Conservation (phyloP, 345 rosid species). For the Euphorbia lathyris region DNA sequence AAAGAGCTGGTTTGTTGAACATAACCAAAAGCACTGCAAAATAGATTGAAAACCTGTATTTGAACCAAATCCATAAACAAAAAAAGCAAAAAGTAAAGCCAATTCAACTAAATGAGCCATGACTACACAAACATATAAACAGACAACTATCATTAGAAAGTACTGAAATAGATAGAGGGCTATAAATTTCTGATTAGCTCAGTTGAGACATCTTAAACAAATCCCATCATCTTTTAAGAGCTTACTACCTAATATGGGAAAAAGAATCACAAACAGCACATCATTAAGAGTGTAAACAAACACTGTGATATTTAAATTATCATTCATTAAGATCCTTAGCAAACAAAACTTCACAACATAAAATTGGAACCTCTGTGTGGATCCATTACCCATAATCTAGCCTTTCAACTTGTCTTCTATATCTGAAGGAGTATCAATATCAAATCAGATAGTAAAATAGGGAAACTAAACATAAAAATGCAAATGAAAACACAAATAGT, state of each 20-base stretch:
- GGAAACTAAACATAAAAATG: too few species aligned
- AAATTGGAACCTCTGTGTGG: too few species aligned
- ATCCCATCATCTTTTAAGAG: background rate
- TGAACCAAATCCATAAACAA: background rate
- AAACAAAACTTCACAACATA: too few species aligned
- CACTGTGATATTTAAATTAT: too few species aligned
- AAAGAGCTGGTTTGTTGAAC: conserved; percentile 98
- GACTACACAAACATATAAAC: background rate
- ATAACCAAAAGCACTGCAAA: conserved; percentile 78
- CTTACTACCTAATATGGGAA: background rate
- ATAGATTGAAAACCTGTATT: background rate
- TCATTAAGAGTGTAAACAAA: too few species aligned
- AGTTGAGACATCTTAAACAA: background rate
- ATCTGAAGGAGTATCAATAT: too few species aligned
- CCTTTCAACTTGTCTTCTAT: too few species aligned
- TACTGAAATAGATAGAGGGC: background rate
- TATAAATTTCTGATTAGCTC: background rate
- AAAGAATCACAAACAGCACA: too few species aligned
- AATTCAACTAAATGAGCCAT: background rate
- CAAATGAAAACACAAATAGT: too few species aligned
- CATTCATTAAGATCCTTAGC: too few species aligned
- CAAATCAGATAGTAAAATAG: too few species aligned
- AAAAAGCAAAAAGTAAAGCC: background rate
- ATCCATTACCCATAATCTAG: too few species aligned
- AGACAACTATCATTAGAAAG: background rate